A percentile compares a stretch with the other conserved stretches of the same genome.
Evolutionary conservation across 176 grass and related monocot species (phyloP).

Genomic region (Lolium perenne): DNA sequence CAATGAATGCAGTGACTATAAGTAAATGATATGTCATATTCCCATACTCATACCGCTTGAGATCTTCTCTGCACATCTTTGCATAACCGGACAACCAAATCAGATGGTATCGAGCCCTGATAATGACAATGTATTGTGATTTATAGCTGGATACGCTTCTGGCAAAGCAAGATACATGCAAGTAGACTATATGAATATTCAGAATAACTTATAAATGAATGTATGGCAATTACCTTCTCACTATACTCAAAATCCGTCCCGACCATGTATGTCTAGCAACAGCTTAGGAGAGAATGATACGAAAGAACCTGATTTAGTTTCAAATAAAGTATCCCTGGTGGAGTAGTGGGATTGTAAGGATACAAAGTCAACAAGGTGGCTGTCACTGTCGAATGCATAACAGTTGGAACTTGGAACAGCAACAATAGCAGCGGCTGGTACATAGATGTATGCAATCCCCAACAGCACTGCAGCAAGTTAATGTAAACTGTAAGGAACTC

Average conservation of each 20-base stretch:
- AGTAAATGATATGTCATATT: slow-evolving; percentile 32
- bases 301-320: slow-evolving; percentile 42
- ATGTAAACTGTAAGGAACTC: slow-evolving; percentile 33
- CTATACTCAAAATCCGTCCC: slow-evolving; percentile 74
- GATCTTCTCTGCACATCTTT: slow-evolving; percentile 95
- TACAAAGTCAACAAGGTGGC: slow-evolving; percentile 95
- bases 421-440: slow-evolving; percentile 36
- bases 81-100: slow-evolving; percentile 84
- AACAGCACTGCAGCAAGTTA: slow-evolving; percentile 51
- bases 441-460: slow-evolving; percentile 34
- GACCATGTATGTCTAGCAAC: slow-evolving; percentile 63
- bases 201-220: slow-evolving; percentile 26
- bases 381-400: slow-evolving; percentile 77
- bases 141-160: slow-evolving; percentile 24
- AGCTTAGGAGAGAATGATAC: slow-evolving; percentile 62
- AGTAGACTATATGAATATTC: slow-evolving; percentile 7
- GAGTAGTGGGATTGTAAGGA: slow-evolving; percentile 55
- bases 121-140: slow-evolving; percentile 38
- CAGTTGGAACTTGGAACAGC: slow-evolving; percentile 79
- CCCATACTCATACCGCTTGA: slow-evolving; percentile 62
- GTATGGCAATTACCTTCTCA: slow-evolving; percentile 62
- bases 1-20: slow-evolving; percentile 23
- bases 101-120: slow-evolving; percentile 49
- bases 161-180: slow-evolving; percentile 19
- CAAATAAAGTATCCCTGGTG: slow-evolving; percentile 14